Conservation (phyloP, 1,284 basidiomycete species). For the Spongiforma sp. region DNA sequence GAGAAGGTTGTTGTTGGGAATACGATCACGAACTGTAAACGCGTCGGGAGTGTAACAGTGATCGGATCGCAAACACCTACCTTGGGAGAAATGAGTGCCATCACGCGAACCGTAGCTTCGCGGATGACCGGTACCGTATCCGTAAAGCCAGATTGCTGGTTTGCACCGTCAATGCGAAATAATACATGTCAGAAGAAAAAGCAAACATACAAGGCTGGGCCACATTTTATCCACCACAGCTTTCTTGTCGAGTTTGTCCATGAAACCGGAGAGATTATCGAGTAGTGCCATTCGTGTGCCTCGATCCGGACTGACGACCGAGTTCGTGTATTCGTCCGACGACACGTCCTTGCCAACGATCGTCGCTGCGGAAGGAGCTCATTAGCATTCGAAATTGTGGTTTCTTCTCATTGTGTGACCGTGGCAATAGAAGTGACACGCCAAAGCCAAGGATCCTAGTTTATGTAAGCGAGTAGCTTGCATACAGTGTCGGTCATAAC, state of each 20-base stretch:
- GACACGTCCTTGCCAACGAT: conserved; percentile 75
- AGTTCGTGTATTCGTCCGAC: conserved; percentile 72
- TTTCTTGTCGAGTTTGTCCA: conserved; percentile 87
- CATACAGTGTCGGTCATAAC: no score
- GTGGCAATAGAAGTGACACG: no score
- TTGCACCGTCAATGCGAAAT: background rate
- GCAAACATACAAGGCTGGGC: conserved; percentile 78
- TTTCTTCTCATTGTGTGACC: no score
- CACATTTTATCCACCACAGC: conserved; percentile 89
- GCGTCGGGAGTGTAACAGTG: background rate
- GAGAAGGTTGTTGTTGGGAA: conserved; percentile 96
- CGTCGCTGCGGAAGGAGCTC: no score
- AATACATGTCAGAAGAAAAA: background rate
- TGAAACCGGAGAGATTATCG: conserved; percentile 85
- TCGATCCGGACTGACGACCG: conserved; percentile 84
- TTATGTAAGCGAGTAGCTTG: no score
- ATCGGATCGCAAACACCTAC: conserved; percentile 45
- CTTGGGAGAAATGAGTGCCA: conserved; percentile 86
- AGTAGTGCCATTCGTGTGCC: conserved; percentile 94
- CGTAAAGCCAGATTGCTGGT: conserved; percentile 90
- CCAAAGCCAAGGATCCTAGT: no score
- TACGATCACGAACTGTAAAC: conserved; percentile 77
- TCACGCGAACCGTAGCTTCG: conserved; percentile 92
- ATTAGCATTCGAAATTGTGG: no score
- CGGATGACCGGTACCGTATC: conserved; percentile 96